Evolutionary conservation across 108 stramenopile genomes (phyloP), one percentile per base, ranked within the genome.

Genomic region (Parmales sp.): DNA sequence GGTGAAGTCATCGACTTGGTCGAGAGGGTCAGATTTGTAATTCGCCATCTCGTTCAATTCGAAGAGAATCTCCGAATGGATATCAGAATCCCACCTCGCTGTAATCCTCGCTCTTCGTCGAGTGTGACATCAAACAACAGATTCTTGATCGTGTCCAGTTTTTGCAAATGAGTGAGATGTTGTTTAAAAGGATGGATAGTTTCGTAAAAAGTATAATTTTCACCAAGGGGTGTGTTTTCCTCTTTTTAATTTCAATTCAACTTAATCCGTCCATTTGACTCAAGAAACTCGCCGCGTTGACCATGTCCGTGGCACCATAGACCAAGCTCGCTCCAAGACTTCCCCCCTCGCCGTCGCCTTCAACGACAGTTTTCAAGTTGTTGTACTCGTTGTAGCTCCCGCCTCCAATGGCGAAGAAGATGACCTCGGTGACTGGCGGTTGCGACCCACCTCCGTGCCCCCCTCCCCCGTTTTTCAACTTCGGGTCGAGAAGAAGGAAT

Each of bases 331-430:
- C 78, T 45, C 90, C 81, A 34, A 70, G 69, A 26, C 65, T 71
- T 64, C 38, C 65, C n/a, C n/a, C n/a, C n/a, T n/a, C n/a, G 31
- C 13, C 16, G 7, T 18, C 25, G 38, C 85, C 88, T 39, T 82
- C 80, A 16, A 87, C 84, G 25, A 86, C 79, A 86, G 86, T 88
- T 82, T 95, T 93, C 76, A 98, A 80, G 72, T 97, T 96, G 66
- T 96, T 93, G 70, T 97, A 96, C 80, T 98, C 98, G 18, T 88
- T 78, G 76, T 96, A 97, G 73, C 91, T 95, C 43, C 96, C 98
- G 22, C 94, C 94, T 25, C 98, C 96, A 38, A 98, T 82, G 64
- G 94, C 82, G 76, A 98, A 98, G 43, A 90, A 91, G 63, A 97
- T 92, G 2, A 88, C 91, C 69, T 98, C 88, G 39, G 79, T 74